Conservation (phyloP, 495 filamentous ascomycete species). For the Penicillium simplicissimum region DNA sequence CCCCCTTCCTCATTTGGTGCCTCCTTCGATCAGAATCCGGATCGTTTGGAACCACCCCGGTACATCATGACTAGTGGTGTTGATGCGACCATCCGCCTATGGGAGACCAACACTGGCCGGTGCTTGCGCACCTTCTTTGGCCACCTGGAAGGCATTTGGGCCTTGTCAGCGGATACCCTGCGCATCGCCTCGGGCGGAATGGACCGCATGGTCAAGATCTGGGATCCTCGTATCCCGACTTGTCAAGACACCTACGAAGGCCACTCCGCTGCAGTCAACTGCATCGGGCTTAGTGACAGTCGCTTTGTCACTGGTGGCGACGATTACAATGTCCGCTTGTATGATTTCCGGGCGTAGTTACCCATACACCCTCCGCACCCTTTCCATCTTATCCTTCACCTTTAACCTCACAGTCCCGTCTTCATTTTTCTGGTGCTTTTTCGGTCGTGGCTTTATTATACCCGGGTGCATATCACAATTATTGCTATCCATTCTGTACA, state of each 20-base stretch:
- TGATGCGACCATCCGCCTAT: slow-evolving; percentile 88
- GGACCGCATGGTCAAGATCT: slow-evolving; percentile 94
- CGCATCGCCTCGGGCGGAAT: slow-evolving; percentile 86
- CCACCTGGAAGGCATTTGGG: slow-evolving; percentile 95
- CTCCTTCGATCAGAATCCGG: slow-evolving; percentile 56
- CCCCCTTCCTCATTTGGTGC: slow-evolving; percentile 57
- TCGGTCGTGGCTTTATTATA: slow-evolving; percentile 24
- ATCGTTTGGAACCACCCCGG: slow-evolving; percentile 70
- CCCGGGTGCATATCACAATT: slow-evolving; percentile 21
- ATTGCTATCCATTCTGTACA: neutral
- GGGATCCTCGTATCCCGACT: slow-evolving; percentile 88
- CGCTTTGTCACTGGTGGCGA: slow-evolving; percentile 88
- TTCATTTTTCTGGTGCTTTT: slow-evolving; percentile 6
- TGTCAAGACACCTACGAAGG: slow-evolving; percentile 91
- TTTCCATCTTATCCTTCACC: neutral
- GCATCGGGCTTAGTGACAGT: slow-evolving; percentile 84
- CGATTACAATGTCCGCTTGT: slow-evolving; percentile 86
- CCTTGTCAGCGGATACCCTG: slow-evolving; percentile 85
- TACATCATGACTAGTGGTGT: slow-evolving; percentile 93
- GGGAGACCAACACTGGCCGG: slow-evolving; percentile 80
- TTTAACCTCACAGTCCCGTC: neutral
- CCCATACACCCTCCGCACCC: neutral
- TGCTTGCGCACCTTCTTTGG: slow-evolving; percentile 93
- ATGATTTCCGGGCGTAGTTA: slow-evolving; percentile 66
- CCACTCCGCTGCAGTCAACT: slow-evolving; percentile 87